A percentile compares a stretch with the other conserved stretches of the same genome.
phyloP scores from a whole-genome alignment of 768 basidiomycete genomes.

The Hygrophorus pudorinus region DNA sequence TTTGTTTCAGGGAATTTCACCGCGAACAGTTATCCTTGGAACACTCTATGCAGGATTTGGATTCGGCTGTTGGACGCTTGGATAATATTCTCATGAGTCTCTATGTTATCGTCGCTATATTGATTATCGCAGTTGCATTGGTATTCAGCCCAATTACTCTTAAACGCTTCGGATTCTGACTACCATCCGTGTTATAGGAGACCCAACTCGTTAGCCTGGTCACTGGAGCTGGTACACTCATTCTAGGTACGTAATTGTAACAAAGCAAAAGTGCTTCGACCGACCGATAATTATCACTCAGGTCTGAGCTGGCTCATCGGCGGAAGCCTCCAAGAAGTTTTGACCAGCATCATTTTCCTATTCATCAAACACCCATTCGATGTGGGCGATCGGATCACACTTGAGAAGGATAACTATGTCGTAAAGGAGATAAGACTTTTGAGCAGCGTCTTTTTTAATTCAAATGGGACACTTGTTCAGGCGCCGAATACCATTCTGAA shows the following conservation, averaged over 20 bases:
- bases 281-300: conserved; percentile 11
- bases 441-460: conserved; percentile 63
- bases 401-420: conserved; percentile 49
- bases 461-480: conserved; percentile 51
- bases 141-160: conserved; percentile 29
- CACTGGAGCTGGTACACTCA: conserved; percentile 60
- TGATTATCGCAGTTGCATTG: conserved; percentile 81
- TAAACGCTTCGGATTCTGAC: conserved; percentile 5
- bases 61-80: conserved; percentile 78
- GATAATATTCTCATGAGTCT: conserved; percentile 83
- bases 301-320: conserved; percentile 86
- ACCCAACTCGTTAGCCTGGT: conserved; percentile 65
- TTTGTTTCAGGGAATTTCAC: conserved; percentile 55
- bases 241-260: conserved; percentile 29
- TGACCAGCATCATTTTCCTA: conserved; percentile 83
- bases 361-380: conserved; percentile 84
- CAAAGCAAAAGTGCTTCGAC: neutral
- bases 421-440: conserved; percentile 85
- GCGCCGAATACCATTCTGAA: conserved; percentile 60
- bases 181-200: conserved; percentile 33
- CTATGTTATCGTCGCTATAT: conserved; percentile 55
- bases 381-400: conserved; percentile 62
- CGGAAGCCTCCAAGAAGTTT: conserved; percentile 65
- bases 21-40: conserved; percentile 79
- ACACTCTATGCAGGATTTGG: conserved; percentile 81